Percentiles rank a stretch among this genome's conserved stretches.
These are phyloP conservation scores for Calcarisporium arbuscula DNA, from an alignment of 2,329 filamentous ascomycete species.

Conservation along the genomic window DNA sequence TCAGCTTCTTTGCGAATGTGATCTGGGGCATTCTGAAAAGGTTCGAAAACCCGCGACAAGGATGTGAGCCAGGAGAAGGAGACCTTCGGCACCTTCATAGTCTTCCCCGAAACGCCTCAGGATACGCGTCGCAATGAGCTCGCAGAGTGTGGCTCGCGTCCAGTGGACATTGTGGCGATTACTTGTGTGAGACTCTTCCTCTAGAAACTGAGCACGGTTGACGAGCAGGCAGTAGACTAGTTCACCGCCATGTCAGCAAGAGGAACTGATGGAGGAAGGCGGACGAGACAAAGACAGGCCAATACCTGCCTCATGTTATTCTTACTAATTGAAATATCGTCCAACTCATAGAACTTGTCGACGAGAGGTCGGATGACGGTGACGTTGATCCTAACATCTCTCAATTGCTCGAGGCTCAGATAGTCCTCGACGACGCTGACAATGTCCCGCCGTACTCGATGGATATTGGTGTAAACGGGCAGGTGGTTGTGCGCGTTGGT, in stretches of 20 bases:
- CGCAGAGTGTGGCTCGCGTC: constrained; percentile 71
- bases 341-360: constrained; percentile 72
- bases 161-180: constrained; percentile 78
- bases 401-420: constrained; percentile 66
- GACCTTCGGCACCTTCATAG: constrained; percentile 61
- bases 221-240: constrained; percentile 77
- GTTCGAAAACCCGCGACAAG: constrained; percentile 78
- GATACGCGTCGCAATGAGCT: constrained; percentile 72
- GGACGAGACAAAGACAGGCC: background rate
- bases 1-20: constrained; percentile 56
- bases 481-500: constrained; percentile 55
- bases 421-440: constrained; percentile 57
- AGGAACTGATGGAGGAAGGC: background rate
- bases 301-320: too few species aligned
- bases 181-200: constrained; percentile 67
- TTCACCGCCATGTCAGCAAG: background rate
- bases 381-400: constrained; percentile 75
- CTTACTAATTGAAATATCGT: constrained; percentile 71
- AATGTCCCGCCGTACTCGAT: constrained; percentile 61
- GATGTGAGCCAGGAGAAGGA: constrained; percentile 70
- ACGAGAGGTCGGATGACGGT: constrained; percentile 73
- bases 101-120: constrained; percentile 74
- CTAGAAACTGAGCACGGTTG: constrained; percentile 72
- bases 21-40: constrained; percentile 73
- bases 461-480: constrained; percentile 72